These are phyloP conservation scores for Cytidiella melzeri DNA, from an alignment of 768 basidiomycete genomes.

Conservation along the genomic window DNA sequence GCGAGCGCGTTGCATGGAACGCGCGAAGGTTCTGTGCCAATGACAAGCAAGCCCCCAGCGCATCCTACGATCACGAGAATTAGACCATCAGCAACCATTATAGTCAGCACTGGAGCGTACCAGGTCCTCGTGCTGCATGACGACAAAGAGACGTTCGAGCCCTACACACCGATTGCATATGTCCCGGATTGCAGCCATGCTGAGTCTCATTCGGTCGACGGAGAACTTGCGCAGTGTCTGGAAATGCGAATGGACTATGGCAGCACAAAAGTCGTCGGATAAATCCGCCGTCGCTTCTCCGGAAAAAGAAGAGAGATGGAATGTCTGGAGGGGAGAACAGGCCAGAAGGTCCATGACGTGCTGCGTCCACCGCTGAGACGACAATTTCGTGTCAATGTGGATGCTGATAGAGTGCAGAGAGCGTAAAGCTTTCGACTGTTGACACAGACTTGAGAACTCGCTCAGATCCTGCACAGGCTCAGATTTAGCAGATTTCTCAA, in stretches of 20 bases:
- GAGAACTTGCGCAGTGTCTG: slow-evolving; percentile 49
- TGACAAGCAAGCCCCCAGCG: slow-evolving; percentile 36
- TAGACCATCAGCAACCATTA: neutral
- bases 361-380: slow-evolving; percentile 11
- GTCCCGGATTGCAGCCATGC: slow-evolving; percentile 39
- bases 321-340: slow-evolving; percentile 43
- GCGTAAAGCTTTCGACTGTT: slow-evolving; percentile 29
- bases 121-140: slow-evolving; percentile 33
- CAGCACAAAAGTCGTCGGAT: slow-evolving; percentile 44
- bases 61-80: slow-evolving; percentile 26
- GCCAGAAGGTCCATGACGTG: slow-evolving; percentile 12
- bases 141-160: slow-evolving; percentile 62
- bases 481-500: neutral
- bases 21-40: slow-evolving; percentile 42
- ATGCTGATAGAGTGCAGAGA: slow-evolving; percentile 54
- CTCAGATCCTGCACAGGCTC: slow-evolving; percentile 42
- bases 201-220: slow-evolving; percentile 57
- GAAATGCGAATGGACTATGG: slow-evolving; percentile 46
- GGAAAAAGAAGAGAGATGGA: slow-evolving; percentile 52
- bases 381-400: slow-evolving; percentile 32
- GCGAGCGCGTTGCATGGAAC: slow-evolving; percentile 54
- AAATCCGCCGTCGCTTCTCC: slow-evolving; percentile 29
- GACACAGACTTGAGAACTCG: slow-evolving; percentile 36
- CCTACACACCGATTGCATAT: slow-evolving; percentile 49
- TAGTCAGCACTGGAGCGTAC: neutral